A percentile compares a stretch with the other conserved stretches of the same genome.
Conservation (phyloP, 441 rosid species). For the Corymbia citriodora region DNA sequence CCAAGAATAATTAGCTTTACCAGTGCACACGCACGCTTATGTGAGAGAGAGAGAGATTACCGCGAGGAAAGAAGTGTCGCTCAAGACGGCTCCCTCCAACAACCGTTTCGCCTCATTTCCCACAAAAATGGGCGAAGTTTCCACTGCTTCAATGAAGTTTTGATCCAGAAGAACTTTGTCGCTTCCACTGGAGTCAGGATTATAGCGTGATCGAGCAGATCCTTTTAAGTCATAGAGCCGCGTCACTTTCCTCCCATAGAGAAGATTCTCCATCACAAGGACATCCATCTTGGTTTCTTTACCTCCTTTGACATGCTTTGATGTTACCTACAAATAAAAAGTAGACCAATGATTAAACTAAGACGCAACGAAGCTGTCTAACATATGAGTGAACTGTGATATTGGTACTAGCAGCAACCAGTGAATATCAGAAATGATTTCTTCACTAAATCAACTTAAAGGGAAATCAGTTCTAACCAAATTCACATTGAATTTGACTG, state of each 20-base stretch:
- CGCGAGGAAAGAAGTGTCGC: conserved; percentile 93
- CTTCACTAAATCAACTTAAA: not conserved
- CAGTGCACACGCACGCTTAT: not conserved
- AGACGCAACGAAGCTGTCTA: not conserved
- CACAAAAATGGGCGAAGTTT: conserved; percentile 92
- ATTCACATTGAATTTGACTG: not conserved
- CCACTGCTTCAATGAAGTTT: conserved; percentile 97
- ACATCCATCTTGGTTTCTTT: conserved; percentile 89
- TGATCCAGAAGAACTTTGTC: conserved; percentile 96
- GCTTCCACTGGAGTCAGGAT: conserved; percentile 83
- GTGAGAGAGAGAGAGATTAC: conserved; percentile 29
- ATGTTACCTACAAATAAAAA: conserved; percentile 45
- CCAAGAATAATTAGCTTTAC: not conserved
- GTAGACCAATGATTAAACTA: not conserved
- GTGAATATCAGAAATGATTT: not conserved
- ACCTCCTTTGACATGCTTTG: conserved; percentile 75
- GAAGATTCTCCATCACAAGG: conserved; percentile 95
- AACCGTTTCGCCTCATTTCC: conserved; percentile 91
- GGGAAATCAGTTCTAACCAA: not conserved
- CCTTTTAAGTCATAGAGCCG: conserved; percentile 97
- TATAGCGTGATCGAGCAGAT: conserved; percentile 88
- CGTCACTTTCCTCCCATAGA: conserved; percentile 64
- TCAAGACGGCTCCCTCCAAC: conserved; percentile 98
- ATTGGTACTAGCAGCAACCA: not conserved
- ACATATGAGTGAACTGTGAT: not conserved